phyloP scores from a whole-genome alignment of 2,329 filamentous ascomycete genomes.

The Thermothelomyces thermophilus region DNA sequence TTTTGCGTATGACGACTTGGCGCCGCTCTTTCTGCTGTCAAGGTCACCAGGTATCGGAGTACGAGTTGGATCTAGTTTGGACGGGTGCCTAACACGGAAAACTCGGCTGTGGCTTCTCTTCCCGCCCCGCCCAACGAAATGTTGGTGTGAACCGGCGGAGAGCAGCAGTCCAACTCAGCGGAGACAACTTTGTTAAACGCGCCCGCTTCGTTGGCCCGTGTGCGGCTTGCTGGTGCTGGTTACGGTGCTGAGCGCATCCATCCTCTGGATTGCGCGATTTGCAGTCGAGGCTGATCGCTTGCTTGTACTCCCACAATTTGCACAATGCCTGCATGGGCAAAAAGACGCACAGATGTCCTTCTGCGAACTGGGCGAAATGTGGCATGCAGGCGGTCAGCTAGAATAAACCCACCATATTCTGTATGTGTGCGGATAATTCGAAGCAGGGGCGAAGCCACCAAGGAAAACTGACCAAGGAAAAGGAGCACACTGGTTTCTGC shows the following conservation, averaged over 20 bases:
- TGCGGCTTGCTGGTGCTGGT: neutral
- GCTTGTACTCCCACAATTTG: too few species aligned
- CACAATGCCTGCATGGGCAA: neutral
- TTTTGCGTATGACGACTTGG: too few species aligned
- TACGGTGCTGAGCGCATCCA: constrained; percentile 7
- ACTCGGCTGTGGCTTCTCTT: neutral
- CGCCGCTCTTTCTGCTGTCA: too few species aligned
- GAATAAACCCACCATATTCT: too few species aligned
- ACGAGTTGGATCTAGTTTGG: constrained; percentile 3
- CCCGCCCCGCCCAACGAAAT: constrained; percentile 3
- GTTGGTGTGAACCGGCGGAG: neutral
- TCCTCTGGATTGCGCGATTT: constrained; percentile 13
- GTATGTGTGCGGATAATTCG: too few species aligned
- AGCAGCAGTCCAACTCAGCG: neutral
- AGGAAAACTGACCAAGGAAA: too few species aligned
- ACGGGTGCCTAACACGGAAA: neutral
- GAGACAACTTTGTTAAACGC: too few species aligned
- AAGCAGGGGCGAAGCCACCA: neutral
- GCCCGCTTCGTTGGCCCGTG: neutral
- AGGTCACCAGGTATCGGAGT: neutral
- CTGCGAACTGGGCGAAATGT: neutral
- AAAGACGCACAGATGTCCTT: constrained; percentile 5
- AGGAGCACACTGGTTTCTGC: too few species aligned
- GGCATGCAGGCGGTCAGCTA: neutral
- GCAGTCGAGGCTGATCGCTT: neutral